Percentiles rank a stretch among this genome's conserved stretches.
These are phyloP conservation scores for Flaveria ramosissima DNA, from an alignment of 129 eudicot genomes.

Conservation along the genomic window DNA sequence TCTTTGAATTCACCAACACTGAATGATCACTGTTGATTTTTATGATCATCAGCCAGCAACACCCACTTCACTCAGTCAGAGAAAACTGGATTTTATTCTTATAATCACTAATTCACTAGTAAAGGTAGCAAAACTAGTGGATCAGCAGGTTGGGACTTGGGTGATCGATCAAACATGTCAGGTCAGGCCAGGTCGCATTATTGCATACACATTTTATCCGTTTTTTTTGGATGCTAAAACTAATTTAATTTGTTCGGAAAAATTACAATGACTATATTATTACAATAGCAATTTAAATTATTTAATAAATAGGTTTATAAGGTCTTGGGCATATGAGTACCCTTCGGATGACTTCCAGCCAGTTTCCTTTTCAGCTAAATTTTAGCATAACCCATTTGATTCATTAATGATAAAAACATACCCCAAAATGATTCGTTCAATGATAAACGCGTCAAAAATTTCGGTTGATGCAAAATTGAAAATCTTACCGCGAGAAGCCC, in stretches of 20 bases:
- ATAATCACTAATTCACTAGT: too few species aligned
- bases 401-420: too few species aligned
- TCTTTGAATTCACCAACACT: too few species aligned
- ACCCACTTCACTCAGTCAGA: too few species aligned
- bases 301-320: neutral
- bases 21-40: too few species aligned
- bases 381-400: neutral
- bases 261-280: neutral
- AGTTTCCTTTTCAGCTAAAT: neutral
- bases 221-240: neutral
- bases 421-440: too few species aligned
- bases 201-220: neutral
- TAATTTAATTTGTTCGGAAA: neutral
- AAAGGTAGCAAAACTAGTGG: neutral
- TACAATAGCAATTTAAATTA: neutral
- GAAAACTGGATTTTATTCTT: too few species aligned
- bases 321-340: neutral
- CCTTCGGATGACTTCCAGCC: neutral
- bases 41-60: too few species aligned
- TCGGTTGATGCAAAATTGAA: neutral
- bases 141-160: neutral
- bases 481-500: conserved; percentile 26
- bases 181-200: neutral
- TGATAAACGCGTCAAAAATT: neutral
- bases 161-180: neutral